phyloP scores from a whole-genome alignment of 2,329 filamentous ascomycete species.

The Teratosphaeria viscida region DNA sequence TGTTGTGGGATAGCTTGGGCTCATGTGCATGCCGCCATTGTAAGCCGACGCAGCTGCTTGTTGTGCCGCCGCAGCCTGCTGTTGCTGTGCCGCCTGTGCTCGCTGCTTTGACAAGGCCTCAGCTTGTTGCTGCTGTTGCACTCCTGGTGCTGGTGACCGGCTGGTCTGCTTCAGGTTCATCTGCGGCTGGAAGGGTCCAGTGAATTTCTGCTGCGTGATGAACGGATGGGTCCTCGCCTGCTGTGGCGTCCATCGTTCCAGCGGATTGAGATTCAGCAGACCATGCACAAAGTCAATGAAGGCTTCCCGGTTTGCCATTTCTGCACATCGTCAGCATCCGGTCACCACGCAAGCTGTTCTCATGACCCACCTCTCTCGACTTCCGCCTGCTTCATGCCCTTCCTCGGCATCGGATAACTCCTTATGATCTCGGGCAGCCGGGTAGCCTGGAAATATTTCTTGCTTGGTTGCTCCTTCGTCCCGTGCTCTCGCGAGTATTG shows the following conservation, averaged over 20 bases:
- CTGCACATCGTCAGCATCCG: conserved; percentile 38
- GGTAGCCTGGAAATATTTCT: conserved; percentile 96
- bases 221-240: conserved; percentile 96
- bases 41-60: conserved; percentile 15
- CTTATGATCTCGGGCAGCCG: conserved; percentile 95
- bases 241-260: conserved; percentile 95
- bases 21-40: conserved; percentile 20
- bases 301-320: conserved; percentile 95
- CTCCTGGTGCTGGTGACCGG: conserved; percentile 81
- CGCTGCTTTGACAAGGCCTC: conserved; percentile 90
- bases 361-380: conserved; percentile 73
- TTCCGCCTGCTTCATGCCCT: conserved; percentile 98
- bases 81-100: conserved; percentile 43
- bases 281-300: conserved; percentile 98
- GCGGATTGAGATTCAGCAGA: conserved; percentile 82
- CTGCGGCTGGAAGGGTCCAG: conserved; percentile 87
- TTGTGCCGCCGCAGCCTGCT: conserved; percentile 33
- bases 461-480: conserved; percentile 97
- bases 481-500: conserved; percentile 93
- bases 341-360: background rate
- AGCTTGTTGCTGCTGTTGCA: conserved; percentile 90
- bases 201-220: conserved; percentile 96
- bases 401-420: conserved; percentile 93
- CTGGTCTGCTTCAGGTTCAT: conserved; percentile 92
- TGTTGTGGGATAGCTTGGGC: conserved; percentile 32